Percentiles rank a stretch among this genome's conserved stretches.
These are phyloP conservation scores for Podaxis sp. DNA, from an alignment of 768 basidiomycete species.

Conservation along the genomic window DNA sequence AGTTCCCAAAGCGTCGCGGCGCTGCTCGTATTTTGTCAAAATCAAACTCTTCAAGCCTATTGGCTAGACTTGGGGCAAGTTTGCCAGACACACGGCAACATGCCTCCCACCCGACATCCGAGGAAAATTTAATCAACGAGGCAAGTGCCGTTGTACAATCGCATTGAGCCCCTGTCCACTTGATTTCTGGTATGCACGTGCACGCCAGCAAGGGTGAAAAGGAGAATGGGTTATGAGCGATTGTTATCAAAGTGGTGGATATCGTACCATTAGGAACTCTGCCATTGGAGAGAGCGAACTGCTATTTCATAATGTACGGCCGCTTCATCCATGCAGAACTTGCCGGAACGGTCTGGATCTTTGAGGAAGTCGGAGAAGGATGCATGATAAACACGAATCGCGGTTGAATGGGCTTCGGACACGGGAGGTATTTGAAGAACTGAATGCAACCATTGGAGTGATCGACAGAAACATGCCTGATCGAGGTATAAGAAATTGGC, in stretches of 20 bases:
- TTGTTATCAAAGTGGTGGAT: background rate
- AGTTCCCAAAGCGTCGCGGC: background rate
- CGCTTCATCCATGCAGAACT: background rate
- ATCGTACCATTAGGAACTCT: background rate
- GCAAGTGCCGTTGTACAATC: background rate
- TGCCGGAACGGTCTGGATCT: background rate
- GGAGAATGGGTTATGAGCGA: background rate
- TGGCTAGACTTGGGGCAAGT: background rate
- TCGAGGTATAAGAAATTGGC: no score
- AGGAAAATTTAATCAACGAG: background rate
- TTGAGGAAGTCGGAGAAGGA: background rate
- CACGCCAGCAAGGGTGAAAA: no score
- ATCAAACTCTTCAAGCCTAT: background rate
- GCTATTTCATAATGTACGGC: background rate
- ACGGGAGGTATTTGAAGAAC: no score
- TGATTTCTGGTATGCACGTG: no score
- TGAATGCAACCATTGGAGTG: no score
- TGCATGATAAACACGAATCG: background rate
- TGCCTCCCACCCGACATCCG: background rate
- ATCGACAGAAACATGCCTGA: no score
- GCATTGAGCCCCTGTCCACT: no score
- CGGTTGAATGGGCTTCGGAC: no score
- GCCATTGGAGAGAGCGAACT: background rate
- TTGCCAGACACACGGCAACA: background rate
- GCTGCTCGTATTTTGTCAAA: background rate